Percentiles rank a stretch among this genome's conserved stretches.
Conservation (phyloP, 306 rosid genomes). For the Gastrolobium villosum region DNA sequence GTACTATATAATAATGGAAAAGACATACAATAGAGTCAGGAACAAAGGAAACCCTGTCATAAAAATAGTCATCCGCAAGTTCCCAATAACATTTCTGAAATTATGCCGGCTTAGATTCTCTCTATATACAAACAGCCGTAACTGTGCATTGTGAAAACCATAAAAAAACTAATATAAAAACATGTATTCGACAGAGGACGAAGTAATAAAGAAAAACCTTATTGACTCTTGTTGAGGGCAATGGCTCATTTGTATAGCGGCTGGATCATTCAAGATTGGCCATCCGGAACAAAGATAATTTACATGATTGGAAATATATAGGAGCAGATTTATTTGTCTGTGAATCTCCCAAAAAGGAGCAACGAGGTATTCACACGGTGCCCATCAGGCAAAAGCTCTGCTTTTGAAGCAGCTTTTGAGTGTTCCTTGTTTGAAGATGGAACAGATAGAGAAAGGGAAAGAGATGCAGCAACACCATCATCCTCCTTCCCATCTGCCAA, state of each 20-base stretch:
- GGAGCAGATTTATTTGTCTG: conserved; percentile 66
- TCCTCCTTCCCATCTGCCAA: conserved; percentile 62
- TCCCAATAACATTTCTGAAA: conserved; percentile 58
- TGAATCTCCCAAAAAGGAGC: conserved; percentile 73
- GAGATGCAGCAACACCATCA: conserved; percentile 78
- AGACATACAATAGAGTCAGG: conserved; percentile 37
- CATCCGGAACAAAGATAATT: conserved; percentile 52
- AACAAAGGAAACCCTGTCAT: conserved; percentile 52
- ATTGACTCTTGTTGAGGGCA: conserved; percentile 63
- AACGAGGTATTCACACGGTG: conserved; percentile 70
- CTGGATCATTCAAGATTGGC: conserved; percentile 55
- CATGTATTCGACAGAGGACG: conserved; percentile 47
- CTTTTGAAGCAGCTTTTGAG: conserved; percentile 57
- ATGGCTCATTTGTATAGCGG: conserved; percentile 44
- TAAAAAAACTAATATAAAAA: conserved; percentile 47
- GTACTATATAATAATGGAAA: not conserved
- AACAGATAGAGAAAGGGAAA: conserved; percentile 86
- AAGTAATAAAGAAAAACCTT: conserved; percentile 37
- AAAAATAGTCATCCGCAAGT: conserved; percentile 58
- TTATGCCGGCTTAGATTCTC: conserved; percentile 75
- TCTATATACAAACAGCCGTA: conserved; percentile 85
- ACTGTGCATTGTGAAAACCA: conserved; percentile 58
- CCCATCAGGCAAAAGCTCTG: conserved; percentile 70
- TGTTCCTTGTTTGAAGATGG: conserved; percentile 82
- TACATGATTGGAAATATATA: conserved; percentile 53